Conservation (phyloP, 768 basidiomycete genomes). For the Glaciozyma antarctica region DNA sequence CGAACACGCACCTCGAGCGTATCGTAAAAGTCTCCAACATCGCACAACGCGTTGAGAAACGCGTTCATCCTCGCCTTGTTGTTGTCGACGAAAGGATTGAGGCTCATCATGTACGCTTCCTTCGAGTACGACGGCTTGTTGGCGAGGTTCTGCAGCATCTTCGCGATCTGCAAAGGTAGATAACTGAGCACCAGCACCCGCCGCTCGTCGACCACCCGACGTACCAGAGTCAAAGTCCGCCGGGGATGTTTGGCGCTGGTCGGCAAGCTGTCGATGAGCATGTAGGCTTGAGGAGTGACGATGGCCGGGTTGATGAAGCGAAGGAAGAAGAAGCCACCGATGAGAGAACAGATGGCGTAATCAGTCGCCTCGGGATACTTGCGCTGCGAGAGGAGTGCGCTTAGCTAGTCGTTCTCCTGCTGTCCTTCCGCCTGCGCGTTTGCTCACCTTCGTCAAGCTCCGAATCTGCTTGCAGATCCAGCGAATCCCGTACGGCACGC, state of each 20-base stretch:
- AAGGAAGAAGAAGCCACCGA: constrained; percentile 99
- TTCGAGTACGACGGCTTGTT: constrained; percentile 98
- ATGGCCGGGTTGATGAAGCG: constrained; percentile 99
- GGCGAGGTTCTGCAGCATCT: constrained; percentile 98
- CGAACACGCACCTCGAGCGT: constrained; percentile 68
- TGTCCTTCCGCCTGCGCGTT: too few species aligned
- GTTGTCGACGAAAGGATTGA: constrained; percentile 97
- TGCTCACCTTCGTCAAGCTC: constrained; percentile 78
- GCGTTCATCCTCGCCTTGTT: constrained; percentile 97
- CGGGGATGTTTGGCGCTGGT: constrained; percentile 78
- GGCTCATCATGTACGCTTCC: constrained; percentile 95
- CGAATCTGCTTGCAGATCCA: constrained; percentile 99
- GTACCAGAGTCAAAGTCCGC: constrained; percentile 79
- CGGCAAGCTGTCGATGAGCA: constrained; percentile 95
- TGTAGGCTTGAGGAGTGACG: constrained; percentile 98
- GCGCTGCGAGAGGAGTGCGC: constrained; percentile 48
- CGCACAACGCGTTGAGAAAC: constrained; percentile 91
- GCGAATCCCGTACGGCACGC: constrained; percentile 95
- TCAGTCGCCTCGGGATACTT: constrained; percentile 99
- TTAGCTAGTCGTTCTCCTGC: constrained; percentile 1
- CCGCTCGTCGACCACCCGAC: constrained; percentile 18
- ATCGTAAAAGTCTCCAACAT: constrained; percentile 98
- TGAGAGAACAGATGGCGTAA: constrained; percentile 94
- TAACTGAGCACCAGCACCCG: background rate
- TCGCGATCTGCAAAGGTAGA: constrained; percentile 63